A percentile compares a stretch with the other conserved stretches of the same genome.
These are phyloP conservation scores for Herpotrichia juniperi DNA, from an alignment of 2,329 filamentous ascomycete genomes.

Conservation along the genomic window DNA sequence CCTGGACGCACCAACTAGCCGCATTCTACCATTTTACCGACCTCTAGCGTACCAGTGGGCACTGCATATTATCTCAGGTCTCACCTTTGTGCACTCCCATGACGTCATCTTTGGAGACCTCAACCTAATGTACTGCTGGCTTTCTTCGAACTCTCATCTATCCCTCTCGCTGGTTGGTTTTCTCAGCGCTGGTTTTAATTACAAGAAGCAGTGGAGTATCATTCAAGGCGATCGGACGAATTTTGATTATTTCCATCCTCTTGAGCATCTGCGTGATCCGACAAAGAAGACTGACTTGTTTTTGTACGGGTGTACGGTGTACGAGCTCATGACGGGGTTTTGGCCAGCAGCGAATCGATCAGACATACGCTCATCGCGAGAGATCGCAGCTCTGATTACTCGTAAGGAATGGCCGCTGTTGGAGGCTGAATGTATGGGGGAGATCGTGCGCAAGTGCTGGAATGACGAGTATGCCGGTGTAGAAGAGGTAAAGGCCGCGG, in stretches of 20 bases:
- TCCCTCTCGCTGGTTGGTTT: not conserved
- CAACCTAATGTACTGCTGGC: not conserved
- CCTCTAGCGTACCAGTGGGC: not conserved
- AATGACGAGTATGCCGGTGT: slow-evolving; percentile 4
- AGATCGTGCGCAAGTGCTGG: not conserved
- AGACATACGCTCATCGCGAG: not conserved
- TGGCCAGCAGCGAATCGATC: not conserved
- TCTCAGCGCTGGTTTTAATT: not conserved
- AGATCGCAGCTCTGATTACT: not conserved
- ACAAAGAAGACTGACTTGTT: not conserved
- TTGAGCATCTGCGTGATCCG: not conserved
- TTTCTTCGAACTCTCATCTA: not conserved
- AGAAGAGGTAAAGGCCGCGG: slow-evolving; percentile 1
- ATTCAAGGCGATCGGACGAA: not conserved
- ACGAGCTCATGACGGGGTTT: slow-evolving; percentile 1
- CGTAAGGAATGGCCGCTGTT: not conserved
- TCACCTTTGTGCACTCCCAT: not conserved
- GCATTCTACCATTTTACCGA: not conserved
- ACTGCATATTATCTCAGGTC: not conserved
- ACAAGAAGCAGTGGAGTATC: not conserved
- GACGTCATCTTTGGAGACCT: not conserved
- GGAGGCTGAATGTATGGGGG: not conserved
- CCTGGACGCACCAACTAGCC: not conserved
- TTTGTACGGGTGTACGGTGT: slow-evolving; percentile 1
- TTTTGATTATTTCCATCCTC: not conserved